Conservation (phyloP, 768 basidiomycete species). For the Amanita thiersii region DNA sequence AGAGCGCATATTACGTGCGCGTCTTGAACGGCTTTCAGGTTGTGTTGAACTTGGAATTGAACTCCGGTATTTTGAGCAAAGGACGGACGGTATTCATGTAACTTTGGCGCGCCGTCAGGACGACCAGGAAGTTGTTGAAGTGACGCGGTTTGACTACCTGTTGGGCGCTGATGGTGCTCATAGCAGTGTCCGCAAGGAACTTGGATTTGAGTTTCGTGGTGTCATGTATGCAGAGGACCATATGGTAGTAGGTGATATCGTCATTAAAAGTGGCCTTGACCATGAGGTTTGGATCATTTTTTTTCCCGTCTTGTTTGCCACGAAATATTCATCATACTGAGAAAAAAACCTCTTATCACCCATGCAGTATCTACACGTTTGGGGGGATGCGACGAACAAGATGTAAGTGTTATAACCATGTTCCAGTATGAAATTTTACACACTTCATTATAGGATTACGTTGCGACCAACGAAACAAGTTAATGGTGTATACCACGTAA, state of each 20-base stretch:
- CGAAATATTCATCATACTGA: neutral
- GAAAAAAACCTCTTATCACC: too few species aligned
- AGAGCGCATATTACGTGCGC: constrained; percentile 23
- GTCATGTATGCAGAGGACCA: constrained; percentile 22
- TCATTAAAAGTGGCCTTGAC: constrained; percentile 20
- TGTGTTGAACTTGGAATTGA: constrained; percentile 28
- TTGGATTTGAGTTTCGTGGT: constrained; percentile 34
- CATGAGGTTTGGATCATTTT: constrained; percentile 14
- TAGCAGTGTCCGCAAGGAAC: constrained; percentile 27
- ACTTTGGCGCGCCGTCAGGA: constrained; percentile 15
- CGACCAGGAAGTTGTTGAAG: constrained; percentile 19
- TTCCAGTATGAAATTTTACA: neutral
- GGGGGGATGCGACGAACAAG: constrained; percentile 10
- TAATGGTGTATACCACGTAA: neutral
- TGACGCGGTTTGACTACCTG: constrained; percentile 21
- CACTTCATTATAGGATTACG: neutral
- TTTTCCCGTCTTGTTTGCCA: neutral
- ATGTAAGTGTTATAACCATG: constrained; percentile 9
- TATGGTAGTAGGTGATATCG: constrained; percentile 27
- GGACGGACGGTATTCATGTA: constrained; percentile 20
- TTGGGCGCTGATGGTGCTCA: constrained; percentile 34
- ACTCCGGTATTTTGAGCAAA: constrained; percentile 24
- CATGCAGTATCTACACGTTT: constrained; percentile 16
- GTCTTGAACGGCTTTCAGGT: constrained; percentile 16
- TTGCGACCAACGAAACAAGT: neutral